Percentiles rank a stretch among this genome's conserved stretches.
Conservation (phyloP, 306 rosid genomes). For the barrel medic (Medicago truncatula) region MtrunA17r5.0-ANR NC_053042.1:36727501-36728000, state of each 20-base stretch:
- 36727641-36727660: constrained; percentile 32
- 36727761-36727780: constrained; percentile 61
- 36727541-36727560: constrained; percentile 58
- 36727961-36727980: no score
- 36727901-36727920: no score
- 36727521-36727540: background rate
- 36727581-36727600: constrained; percentile 23
- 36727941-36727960: no score
- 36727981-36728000: no score
- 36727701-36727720: constrained; percentile 29
- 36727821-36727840: no score
- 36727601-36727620: constrained; percentile 12
- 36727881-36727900: no score
- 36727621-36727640: constrained; percentile 11
- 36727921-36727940: no score
- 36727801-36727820: no score
- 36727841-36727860: no score
- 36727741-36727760: constrained; percentile 45
- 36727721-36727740: constrained; percentile 23
- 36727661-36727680: constrained; percentile 19
- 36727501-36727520: background rate
- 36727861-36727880: no score
- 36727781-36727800: constrained; percentile 4
- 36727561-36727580: constrained; percentile 54
- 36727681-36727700: constrained; percentile 44